Evolutionary conservation across 805 yeast species (phyloP).

Genomic region (Starmerella etchellsii): DNA sequence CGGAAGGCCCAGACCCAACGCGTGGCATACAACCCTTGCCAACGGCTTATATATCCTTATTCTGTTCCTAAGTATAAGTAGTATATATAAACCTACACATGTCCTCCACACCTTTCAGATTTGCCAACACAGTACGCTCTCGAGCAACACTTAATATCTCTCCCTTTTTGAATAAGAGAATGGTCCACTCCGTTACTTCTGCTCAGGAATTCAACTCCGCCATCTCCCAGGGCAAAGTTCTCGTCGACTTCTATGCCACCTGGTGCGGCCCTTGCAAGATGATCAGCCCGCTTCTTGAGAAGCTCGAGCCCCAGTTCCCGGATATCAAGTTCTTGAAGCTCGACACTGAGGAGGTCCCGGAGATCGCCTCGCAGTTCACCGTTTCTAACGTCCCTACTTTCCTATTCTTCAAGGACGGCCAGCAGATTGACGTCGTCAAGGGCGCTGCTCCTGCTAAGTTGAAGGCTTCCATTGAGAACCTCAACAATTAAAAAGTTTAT

Average conservation of each 20-base stretch:
- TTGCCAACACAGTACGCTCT: no score
- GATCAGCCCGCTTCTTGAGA: slow-evolving; percentile 85
- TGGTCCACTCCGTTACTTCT: slow-evolving; percentile 42
- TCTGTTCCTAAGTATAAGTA: no score
- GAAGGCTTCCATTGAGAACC: slow-evolving; percentile 52
- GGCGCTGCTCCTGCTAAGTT: slow-evolving; percentile 66
- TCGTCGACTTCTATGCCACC: slow-evolving; percentile 90
- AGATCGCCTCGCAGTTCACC: slow-evolving; percentile 57
- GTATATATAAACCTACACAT: no score
- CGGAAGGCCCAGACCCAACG: no score
- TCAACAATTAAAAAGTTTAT: slow-evolving; percentile 11
- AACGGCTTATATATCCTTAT: no score
- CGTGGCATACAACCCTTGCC: no score
- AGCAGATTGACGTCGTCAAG: slow-evolving; percentile 62
- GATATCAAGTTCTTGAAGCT: slow-evolving; percentile 71
- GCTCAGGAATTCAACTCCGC: slow-evolving; percentile 54
- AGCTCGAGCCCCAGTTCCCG: slow-evolving; percentile 40
- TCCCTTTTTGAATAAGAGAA: no score
- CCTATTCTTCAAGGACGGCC: slow-evolving; percentile 70
- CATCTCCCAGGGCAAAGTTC: slow-evolving; percentile 60
- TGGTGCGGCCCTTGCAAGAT: slow-evolving; percentile 99
- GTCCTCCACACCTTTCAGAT: no score
- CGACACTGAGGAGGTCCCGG: slow-evolving; percentile 75
- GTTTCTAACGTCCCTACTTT: slow-evolving; percentile 57
- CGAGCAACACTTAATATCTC: no score